These are phyloP conservation scores for Annulohypoxylon bovei DNA, from an alignment of 495 filamentous ascomycete genomes.

Conservation along the genomic window DNA sequence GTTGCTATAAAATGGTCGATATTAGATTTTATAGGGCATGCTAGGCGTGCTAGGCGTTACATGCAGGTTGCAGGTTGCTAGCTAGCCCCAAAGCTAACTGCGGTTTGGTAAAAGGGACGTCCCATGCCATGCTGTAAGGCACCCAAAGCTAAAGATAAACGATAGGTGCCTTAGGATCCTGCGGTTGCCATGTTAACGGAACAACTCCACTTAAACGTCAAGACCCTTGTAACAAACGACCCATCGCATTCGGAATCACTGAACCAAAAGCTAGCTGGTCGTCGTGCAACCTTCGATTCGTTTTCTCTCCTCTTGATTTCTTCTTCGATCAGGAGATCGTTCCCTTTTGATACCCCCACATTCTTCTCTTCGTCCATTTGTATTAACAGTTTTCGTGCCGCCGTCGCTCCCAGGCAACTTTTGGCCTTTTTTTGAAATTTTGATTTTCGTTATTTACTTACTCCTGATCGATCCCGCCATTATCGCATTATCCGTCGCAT, in stretches of 20 bases:
- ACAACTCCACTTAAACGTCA: conserved; percentile 31
- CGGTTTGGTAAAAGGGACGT: background rate
- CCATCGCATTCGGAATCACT: conserved; percentile 26
- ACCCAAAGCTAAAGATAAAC: conserved; percentile 1
- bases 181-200: conserved; percentile 43
- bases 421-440: conserved; percentile 36
- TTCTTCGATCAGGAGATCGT: conserved; percentile 26
- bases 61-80: conserved; percentile 3
- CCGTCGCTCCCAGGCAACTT: conserved; percentile 15
- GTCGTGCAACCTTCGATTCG: background rate
- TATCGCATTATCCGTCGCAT: conserved; percentile 10
- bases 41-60: background rate
- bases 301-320: conserved; percentile 22
- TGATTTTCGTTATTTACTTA: conserved; percentile 7
- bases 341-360: conserved; percentile 29
- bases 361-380: conserved; percentile 45
- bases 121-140: conserved; percentile 2
- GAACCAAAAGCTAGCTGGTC: conserved; percentile 8
- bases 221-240: conserved; percentile 18
- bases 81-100: conserved; percentile 3
- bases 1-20: conserved; percentile 19
- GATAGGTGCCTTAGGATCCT: background rate
- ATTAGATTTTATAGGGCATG: conserved; percentile 8
- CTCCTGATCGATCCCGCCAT: background rate
- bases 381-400: conserved; percentile 48